Evolutionary conservation across 345 rosid genomes (phyloP).

Genomic region (Pelargonium nanum): DNA sequence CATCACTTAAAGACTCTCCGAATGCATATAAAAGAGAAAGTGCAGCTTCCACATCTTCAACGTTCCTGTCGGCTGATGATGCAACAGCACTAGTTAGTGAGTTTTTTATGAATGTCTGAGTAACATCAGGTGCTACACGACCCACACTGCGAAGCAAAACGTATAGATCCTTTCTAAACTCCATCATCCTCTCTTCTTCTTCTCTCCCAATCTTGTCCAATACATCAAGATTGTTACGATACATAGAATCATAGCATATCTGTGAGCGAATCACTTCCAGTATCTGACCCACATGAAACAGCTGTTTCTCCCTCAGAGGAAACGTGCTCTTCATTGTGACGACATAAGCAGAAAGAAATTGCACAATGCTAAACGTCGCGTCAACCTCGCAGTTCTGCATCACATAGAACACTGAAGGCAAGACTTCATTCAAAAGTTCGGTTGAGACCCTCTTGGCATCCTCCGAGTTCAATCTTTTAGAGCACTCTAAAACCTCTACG

Average conservation of each 20-base stretch:
- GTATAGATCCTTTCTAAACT: conserved; percentile 74
- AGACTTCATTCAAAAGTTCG: conserved; percentile 72
- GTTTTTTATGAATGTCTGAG: conserved; percentile 64
- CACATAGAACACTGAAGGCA: conserved; percentile 68
- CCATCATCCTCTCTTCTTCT: conserved; percentile 84
- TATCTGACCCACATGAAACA: conserved; percentile 55
- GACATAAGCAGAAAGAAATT: conserved; percentile 72
- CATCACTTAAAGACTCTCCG: conserved; percentile 77
- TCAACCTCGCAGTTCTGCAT: conserved; percentile 71
- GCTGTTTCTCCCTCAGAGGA: conserved; percentile 61
- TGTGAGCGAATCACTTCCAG: conserved; percentile 70
- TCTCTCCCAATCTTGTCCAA: conserved; percentile 81
- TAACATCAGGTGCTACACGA: conserved; percentile 78
- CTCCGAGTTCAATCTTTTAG: conserved; percentile 51
- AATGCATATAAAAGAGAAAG: conserved; percentile 82
- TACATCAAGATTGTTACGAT: conserved; percentile 55
- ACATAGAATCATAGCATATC: conserved; percentile 61
- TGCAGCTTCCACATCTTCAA: conserved; percentile 93
- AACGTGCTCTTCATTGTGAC: conserved; percentile 65
- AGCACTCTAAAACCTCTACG: conserved; percentile 70
- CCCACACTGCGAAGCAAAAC: conserved; percentile 70
- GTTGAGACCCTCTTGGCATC: conserved; percentile 42
- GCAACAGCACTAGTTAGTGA: conserved; percentile 51
- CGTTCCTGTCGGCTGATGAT: conserved; percentile 52
- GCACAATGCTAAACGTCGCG: conserved; percentile 50